phyloP scores from a whole-genome alignment of 306 rosid genomes.

The Vigna reflexopilosa region DNA sequence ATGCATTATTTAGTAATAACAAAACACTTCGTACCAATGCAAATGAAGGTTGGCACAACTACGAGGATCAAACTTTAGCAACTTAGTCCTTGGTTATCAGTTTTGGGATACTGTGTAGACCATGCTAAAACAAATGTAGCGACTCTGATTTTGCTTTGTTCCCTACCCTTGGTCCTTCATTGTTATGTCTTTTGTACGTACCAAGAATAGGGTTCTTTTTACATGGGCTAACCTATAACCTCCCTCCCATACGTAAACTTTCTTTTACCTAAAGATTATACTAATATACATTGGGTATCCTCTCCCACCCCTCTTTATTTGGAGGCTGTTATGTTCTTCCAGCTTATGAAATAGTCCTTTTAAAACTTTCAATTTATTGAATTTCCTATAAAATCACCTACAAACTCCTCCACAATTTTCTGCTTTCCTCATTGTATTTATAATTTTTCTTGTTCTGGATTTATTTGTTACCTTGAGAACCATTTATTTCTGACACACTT shows the following conservation, averaged over 20 bases:
- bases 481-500: conserved; percentile 5
- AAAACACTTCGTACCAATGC: neutral
- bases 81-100: neutral
- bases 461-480: conserved; percentile 44
- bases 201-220: neutral
- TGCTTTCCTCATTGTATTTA: neutral
- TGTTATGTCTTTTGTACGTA: neutral
- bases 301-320: neutral
- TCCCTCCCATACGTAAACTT: neutral
- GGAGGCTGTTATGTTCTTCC: conserved; percentile 3
- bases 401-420: neutral
- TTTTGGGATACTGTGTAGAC: no score
- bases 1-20: neutral
- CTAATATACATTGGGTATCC: neutral
- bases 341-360: neutral
- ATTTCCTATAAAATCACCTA: neutral
- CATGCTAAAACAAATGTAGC: no score
- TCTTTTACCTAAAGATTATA: neutral
- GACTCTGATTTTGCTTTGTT: neutral
- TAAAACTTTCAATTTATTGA: neutral
- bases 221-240: neutral
- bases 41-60: conserved; percentile 22
- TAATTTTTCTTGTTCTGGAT: neutral
- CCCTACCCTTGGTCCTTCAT: neutral
- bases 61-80: conserved; percentile 3